Base-by-base conservation (phyloP, 2,329 filamentous ascomycete species). In the Hypoxylon sp. region DNA sequence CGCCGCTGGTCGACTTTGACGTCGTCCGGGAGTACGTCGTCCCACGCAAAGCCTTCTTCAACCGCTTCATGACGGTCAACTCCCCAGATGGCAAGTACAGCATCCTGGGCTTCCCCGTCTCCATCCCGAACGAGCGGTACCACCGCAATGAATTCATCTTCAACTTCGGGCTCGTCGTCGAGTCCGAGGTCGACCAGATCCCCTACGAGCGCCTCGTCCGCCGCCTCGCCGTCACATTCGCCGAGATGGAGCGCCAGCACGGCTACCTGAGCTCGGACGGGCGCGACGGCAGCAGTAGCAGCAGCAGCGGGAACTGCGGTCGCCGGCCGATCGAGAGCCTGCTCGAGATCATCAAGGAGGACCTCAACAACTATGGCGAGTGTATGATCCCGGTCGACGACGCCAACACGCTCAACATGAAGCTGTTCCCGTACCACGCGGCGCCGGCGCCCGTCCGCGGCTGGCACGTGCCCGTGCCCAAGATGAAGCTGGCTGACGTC, bases 331-430 rank as follows among this genome's bases (percentile, higher is more conserved):
- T 97, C 70, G 90, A 94, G 78, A 91, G 90, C 65, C 77, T 99
- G 65, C 82, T 98, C 66, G 92, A 89, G 75, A 89, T 89, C 60
- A 82, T 90, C 55, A 88, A 88, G 71, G 87, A 97, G 76, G 93
- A 99, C 72, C 73, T 99, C 66, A 97, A 98, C 72, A 96, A 96
- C 69, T 99, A 97, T 71, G 93, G 91, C 71, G 95, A 99, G 78
- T 97, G 93, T 81, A 97, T 97, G 93, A 97, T 97, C 69, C 93
- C 93, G 0, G 94, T 97, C 63, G 91, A 97, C 74, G 92, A 96
- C 66, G 88, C 92, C 59, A 97, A 97, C 73, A 97, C 92, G 0
- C 88, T 97, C 75, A 97, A 97, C 75, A 91, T 97, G 83, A 97
- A 97, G 77, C 85, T 97, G 46, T 97, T 97, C 73, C 92, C 92